Evolutionary conservation across 805 yeast genomes (phyloP).

Genomic region (Priceomyces medius): DNA sequence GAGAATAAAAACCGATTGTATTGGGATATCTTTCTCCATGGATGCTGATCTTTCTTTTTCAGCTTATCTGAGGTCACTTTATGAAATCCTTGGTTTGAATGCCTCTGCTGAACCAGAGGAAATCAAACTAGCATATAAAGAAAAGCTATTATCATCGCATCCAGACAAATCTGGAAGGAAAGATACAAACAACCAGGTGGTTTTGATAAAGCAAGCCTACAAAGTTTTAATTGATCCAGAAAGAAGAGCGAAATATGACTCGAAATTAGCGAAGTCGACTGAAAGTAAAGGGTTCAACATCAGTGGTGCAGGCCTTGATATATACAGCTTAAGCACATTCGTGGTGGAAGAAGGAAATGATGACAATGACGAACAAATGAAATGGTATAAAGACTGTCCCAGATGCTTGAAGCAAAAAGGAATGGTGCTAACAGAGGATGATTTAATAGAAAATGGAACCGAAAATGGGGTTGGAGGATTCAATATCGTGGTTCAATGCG

Average conservation of each 20-base stretch:
- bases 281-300: conserved; percentile 38
- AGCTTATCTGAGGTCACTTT: conserved; percentile 30
- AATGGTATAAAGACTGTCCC: conserved; percentile 59
- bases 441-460: conserved; percentile 54
- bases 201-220: conserved; percentile 61
- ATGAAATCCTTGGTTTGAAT: conserved; percentile 56
- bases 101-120: conserved; percentile 35
- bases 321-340: conserved; percentile 64
- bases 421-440: conserved; percentile 59
- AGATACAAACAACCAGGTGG: conserved; percentile 15
- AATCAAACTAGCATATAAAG: conserved; percentile 64
- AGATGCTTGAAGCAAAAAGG: conserved; percentile 56
- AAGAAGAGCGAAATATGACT: conserved; percentile 53
- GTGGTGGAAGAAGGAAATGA: conserved; percentile 30
- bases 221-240: conserved; percentile 44
- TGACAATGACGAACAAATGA: conserved; percentile 22
- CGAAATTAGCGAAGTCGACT: conserved; percentile 30
- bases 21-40: too few species aligned
- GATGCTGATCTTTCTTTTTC: background rate
- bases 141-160: conserved; percentile 59
- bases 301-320: conserved; percentile 71
- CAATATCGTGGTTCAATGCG: conserved; percentile 76
- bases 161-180: conserved; percentile 63
- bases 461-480: conserved; percentile 52
- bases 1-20: too few species aligned